phyloP scores from a whole-genome alignment of 2,329 filamentous ascomycete genomes.

The Ampelomyces quisqualis region DNA sequence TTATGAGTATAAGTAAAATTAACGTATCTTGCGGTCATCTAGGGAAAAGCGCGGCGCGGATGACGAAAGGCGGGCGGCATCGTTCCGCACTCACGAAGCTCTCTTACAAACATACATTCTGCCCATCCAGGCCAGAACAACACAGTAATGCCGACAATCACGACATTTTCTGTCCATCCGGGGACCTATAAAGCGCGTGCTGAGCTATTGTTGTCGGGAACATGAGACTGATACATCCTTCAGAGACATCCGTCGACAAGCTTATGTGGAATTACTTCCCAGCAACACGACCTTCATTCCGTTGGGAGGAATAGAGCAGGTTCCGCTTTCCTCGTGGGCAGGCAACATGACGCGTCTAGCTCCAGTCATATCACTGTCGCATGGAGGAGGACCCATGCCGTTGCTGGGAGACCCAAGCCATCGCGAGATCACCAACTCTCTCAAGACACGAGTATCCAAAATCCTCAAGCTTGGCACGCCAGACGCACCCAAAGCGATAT shows the following conservation, averaged over 20 bases:
- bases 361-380: slow-evolving; percentile 44
- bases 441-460: slow-evolving; percentile 56
- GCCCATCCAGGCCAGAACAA: slow-evolving; percentile 2
- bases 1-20: too few relatives aligned
- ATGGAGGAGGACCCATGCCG: slow-evolving; percentile 57
- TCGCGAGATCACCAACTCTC: slow-evolving; percentile 53
- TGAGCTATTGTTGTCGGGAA: slow-evolving; percentile 6
- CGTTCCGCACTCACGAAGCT: slow-evolving; percentile 24
- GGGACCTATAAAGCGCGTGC: neutral
- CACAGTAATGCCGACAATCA: slow-evolving; percentile 11
- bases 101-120: slow-evolving; percentile 16
- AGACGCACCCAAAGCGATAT: slow-evolving; percentile 54
- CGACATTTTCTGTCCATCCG: slow-evolving; percentile 2
- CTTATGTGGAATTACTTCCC: slow-evolving; percentile 6
- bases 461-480: slow-evolving; percentile 57
- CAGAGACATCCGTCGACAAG: slow-evolving; percentile 8
- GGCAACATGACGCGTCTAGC: slow-evolving; percentile 39
- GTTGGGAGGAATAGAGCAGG: slow-evolving; percentile 28
- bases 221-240: slow-evolving; percentile 22
- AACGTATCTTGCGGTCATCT: too few relatives aligned
- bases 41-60: too few relatives aligned
- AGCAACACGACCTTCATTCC: slow-evolving; percentile 30
- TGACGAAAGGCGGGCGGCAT: slow-evolving; percentile 9
- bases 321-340: slow-evolving; percentile 24
- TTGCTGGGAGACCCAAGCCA: slow-evolving; percentile 58